These are phyloP conservation scores for Haplographium delicatum DNA, from an alignment of 495 filamentous ascomycete species.

Conservation along the genomic window DNA sequence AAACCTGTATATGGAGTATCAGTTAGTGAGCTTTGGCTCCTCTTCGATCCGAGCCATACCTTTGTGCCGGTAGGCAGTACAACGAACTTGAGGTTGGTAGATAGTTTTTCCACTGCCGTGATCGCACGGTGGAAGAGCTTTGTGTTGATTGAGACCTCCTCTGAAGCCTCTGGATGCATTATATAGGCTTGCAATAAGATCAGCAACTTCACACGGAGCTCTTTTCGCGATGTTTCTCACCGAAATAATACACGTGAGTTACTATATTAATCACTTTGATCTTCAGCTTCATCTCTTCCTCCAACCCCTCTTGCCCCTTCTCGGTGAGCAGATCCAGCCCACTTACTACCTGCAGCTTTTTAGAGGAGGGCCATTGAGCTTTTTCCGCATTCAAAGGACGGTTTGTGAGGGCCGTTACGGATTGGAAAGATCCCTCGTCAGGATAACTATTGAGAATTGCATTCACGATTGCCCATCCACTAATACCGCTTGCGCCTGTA, in stretches of 20 bases:
- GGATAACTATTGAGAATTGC: slow-evolving; percentile 25
- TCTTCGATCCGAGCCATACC: too few relatives aligned
- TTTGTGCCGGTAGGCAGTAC: slow-evolving; percentile 40
- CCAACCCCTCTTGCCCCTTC: too few relatives aligned
- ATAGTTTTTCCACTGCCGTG: slow-evolving; percentile 27
- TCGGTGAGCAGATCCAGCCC: slow-evolving; percentile 30
- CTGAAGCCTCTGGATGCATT: too few relatives aligned
- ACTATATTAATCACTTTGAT: too few relatives aligned
- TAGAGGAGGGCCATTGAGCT: slow-evolving; percentile 19
- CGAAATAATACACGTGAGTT: too few relatives aligned
- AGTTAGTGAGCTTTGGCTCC: too few relatives aligned
- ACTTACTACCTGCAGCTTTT: slow-evolving; percentile 6
- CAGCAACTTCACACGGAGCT: too few relatives aligned
- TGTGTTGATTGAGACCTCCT: too few relatives aligned
- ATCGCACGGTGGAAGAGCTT: slow-evolving; percentile 27
- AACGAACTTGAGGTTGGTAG: slow-evolving; percentile 31
- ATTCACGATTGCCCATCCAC: slow-evolving; percentile 28
- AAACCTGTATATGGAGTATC: too few relatives aligned
- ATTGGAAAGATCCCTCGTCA: slow-evolving; percentile 21
- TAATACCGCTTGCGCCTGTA: slow-evolving; percentile 32
- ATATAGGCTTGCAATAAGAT: too few relatives aligned
- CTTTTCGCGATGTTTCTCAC: too few relatives aligned
- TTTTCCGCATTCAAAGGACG: slow-evolving; percentile 20
- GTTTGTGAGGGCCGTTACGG: slow-evolving; percentile 28
- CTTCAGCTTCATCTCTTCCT: too few relatives aligned